phyloP scores from a whole-genome alignment of 2,329 filamentous ascomycete species.

The Aspergillus sp. region DNA sequence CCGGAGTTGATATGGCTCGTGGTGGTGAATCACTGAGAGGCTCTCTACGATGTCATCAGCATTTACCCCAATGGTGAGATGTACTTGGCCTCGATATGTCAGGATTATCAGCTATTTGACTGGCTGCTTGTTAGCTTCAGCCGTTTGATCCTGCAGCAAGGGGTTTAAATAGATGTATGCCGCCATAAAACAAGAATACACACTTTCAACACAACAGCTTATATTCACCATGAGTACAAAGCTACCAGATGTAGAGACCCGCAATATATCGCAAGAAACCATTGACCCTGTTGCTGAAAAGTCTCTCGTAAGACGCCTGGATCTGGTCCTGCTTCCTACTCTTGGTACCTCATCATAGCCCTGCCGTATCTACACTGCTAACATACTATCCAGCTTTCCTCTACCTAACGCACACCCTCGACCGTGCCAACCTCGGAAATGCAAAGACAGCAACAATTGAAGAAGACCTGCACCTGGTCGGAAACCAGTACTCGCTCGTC shows the following conservation, averaged over 20 bases:
- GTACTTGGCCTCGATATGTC: no score
- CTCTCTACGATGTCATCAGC: neutral
- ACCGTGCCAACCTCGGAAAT: conserved; percentile 3
- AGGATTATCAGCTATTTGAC: no score
- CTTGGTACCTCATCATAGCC: neutral
- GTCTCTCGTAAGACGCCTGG: neutral
- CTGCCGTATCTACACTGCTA: neutral
- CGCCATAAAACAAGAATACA: neutral
- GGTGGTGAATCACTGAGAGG: neutral
- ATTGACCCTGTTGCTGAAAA: neutral
- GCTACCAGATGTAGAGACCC: neutral
- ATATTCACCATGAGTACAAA: neutral
- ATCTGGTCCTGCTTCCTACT: neutral
- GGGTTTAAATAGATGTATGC: neutral
- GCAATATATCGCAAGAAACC: neutral
- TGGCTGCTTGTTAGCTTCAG: neutral
- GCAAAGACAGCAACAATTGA: conserved; percentile 1
- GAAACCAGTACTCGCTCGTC: neutral
- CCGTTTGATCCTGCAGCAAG: neutral
- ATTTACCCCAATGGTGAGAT: neutral
- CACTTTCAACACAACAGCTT: no score
- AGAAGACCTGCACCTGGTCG: neutral
- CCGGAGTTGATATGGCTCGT: neutral
- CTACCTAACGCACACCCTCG: neutral
- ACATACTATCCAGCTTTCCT: neutral